Base-by-base conservation (phyloP, 352 stramenopile species). In the Pythium dissimile region DNA sequence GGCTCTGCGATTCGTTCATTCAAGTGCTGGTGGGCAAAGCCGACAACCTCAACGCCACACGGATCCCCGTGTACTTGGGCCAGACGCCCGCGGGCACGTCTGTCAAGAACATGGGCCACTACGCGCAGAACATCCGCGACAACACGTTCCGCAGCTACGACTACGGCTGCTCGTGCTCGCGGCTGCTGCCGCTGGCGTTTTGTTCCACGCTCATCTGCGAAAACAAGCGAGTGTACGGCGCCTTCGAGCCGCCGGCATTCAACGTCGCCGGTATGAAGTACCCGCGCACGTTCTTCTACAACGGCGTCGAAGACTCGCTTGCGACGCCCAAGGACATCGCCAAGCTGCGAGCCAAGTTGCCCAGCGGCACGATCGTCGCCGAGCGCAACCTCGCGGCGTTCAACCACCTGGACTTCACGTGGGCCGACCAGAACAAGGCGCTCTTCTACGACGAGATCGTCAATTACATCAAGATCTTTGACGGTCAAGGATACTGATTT, bases 341-440 rank as follows among this genome's bases (percentile, higher is more conserved):
- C n/a, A 75, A 83, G 56, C 62, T 86, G 10, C 73, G 73, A 28
- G 38, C 49, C 13, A 49, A 53, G 2, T 54, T 88, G 6, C 77
- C 68, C 3, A 66, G 39, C 18, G 73, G 73, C 28, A 84, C 73
- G 18, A 77, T 84, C 56, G 42, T 88, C 38, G 69, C 58, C 37
- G 73, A 86, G 60, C 34, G 12, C 34, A 66, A 62, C 54, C 74
- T 54, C 43, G 62, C 75, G 31, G 30, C 54, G 54, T 88, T 74
- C 62, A 84, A 81, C 53, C 75, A 86, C 65, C 47, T 88, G 44
- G 77, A 88, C 61, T 88, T 81, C 54, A 88, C 73, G 21, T 86
- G 77, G 77, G 71, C 64, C n/a, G 24, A 64, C 27, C 15, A 55
- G 23, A 57, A 55, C 35, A 62, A 59, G 34, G 31, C 30, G 37